These are phyloP conservation scores for Aspergillus hortae DNA, from an alignment of 2,329 filamentous ascomycete genomes.

Conservation along the genomic window DNA sequence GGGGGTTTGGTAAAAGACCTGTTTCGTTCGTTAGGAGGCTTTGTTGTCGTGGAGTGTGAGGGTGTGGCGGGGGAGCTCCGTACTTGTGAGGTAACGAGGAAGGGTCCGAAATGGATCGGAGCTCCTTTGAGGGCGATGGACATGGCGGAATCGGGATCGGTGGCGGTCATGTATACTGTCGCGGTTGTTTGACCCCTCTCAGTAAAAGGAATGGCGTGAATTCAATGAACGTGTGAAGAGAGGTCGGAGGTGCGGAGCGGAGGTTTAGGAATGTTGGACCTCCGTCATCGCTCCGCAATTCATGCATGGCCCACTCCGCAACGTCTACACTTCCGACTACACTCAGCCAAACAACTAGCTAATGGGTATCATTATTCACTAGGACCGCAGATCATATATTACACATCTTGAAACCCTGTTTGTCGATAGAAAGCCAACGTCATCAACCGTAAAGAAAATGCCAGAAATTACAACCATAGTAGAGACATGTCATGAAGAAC, in stretches of 20 bases:
- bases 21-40: constrained; percentile 4
- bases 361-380: constrained; percentile 21
- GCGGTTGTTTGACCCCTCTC: too few species aligned
- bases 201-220: background rate
- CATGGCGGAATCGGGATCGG: constrained; percentile 15
- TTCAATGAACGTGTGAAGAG: background rate
- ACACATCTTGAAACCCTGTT: constrained; percentile 13
- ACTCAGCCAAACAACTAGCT: background rate
- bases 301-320: background rate
- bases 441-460: constrained; percentile 1
- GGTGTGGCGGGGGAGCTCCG: background rate
- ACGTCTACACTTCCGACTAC: background rate
- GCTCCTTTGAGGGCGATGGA: constrained; percentile 27
- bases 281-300: background rate
- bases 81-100: constrained; percentile 72
- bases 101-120: constrained; percentile 68
- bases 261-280: background rate
- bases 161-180: constrained; percentile 9
- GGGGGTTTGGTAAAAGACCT: constrained; percentile 84
- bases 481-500: constrained; percentile 11
- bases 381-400: constrained; percentile 15
- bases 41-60: background rate
- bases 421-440: constrained; percentile 1
- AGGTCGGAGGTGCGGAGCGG: background rate
- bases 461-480: constrained; percentile 15